phyloP scores from a whole-genome alignment of 352 stramenopile species.

The Phytophthora ohioensis region DNA sequence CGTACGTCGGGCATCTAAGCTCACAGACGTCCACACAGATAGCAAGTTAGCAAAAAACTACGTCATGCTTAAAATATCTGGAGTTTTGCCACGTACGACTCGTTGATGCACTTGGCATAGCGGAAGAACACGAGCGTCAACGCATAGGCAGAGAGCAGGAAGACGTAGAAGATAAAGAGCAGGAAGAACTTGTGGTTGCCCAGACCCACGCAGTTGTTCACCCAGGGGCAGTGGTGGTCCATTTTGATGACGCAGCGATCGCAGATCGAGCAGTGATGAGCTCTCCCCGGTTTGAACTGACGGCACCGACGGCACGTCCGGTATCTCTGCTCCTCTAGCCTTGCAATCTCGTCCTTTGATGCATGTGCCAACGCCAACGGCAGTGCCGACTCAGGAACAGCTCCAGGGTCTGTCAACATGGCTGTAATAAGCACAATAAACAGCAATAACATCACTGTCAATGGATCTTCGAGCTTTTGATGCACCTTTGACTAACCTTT shows the following conservation, averaged over 20 bases:
- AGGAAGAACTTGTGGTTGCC: slow-evolving; percentile 98
- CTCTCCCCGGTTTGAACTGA: slow-evolving; percentile 96
- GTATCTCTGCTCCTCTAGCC: slow-evolving; percentile 86
- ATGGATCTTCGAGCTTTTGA: slow-evolving; percentile 2
- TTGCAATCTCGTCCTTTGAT: slow-evolving; percentile 77
- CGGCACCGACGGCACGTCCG: slow-evolving; percentile 92
- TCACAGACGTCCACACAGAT: slow-evolving; percentile 19
- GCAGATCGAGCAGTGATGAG: slow-evolving; percentile 97
- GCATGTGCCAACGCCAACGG: slow-evolving; percentile 82
- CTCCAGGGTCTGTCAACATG: slow-evolving; percentile 98
- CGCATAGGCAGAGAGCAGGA: slow-evolving; percentile 95
- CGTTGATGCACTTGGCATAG: slow-evolving; percentile 88
- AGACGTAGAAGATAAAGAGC: slow-evolving; percentile 94
- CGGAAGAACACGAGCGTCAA: slow-evolving; percentile 93
- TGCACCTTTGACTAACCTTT: slow-evolving; percentile 66
- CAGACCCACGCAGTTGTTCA: slow-evolving; percentile 99
- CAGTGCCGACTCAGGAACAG: slow-evolving; percentile 94
- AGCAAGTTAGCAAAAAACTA: slow-evolving; percentile 12
- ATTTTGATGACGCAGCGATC: slow-evolving; percentile 98
- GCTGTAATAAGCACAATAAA: slow-evolving; percentile 50
- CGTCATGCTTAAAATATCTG: background rate
- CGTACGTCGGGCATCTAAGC: slow-evolving; percentile 73
- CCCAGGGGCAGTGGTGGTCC: slow-evolving; percentile 99
- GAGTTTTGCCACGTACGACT: slow-evolving; percentile 59
- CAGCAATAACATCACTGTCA: slow-evolving; percentile 6